Base-by-base conservation (phyloP, 306 rosid genomes). In the Dryas alaskensis region DNA sequence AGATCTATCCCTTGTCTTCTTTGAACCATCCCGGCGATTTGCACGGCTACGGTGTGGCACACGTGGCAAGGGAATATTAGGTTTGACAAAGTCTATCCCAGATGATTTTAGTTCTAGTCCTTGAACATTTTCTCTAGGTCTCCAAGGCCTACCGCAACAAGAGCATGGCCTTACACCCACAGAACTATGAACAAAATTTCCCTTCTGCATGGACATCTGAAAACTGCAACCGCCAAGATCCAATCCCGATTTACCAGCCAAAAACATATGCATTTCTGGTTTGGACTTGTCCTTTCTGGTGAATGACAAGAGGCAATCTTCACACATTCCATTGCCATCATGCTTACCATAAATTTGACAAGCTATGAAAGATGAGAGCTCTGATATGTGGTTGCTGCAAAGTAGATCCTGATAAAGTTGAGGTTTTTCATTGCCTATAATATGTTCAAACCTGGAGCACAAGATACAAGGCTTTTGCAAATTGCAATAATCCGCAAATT, bases 381-480 rank as follows among this genome's bases (percentile, higher is more conserved):
- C 87, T 12, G 87, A 87, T 73, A 77, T 80, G 75, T 89, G 98
- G 62, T 81, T 54, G 82, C 76, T 74, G 83, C 98, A 93, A 55
- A 93, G 81, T 45, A 86, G 78, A 69, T 73, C 83, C 68, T 76
- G 83, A 75, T 84, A 86, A 63, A 73, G 74, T 49, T 80, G 81
- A 4, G 86, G 78, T 46, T 74, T 84, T 60, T 81, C 84, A 54
- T 79, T 62, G 49, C 84, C 81, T 11, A 83, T 45, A 70, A 86
- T 74, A 66, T 64, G 84, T 77, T 93, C 98, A 53, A 91, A 83
- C 87, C 98, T 85, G 48, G 93, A 89, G 87, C 98, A 93, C 74
- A 93, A 79, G 57, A 87, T 81, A 73, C 98, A 93, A 64, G 97
- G 97, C 64, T 76, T 80, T 80, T 84, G 87, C 87, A 91, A 74